Base-by-base conservation (phyloP, 257 asterid species). In the Ilex aquifolium region DNA sequence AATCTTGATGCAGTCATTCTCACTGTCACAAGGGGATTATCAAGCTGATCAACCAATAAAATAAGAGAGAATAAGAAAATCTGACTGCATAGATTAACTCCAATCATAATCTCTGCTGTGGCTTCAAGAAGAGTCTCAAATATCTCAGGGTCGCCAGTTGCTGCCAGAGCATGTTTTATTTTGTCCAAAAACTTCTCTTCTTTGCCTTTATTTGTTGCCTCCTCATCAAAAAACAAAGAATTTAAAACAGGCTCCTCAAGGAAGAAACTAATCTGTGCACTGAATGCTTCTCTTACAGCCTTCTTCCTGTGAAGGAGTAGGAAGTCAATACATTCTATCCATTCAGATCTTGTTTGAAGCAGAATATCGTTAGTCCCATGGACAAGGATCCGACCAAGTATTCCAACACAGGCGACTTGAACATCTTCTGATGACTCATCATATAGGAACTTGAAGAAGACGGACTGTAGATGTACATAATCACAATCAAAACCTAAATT, bases 101-200 rank as follows among this genome's bases (percentile, higher is more conserved):
- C 74, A 69, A 77, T 83, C 96, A 92, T 83, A 67, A 92, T 78
- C 75, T 82, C 76, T 65, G 97, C 91, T 61, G 87, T 73, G 65
- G 88, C 79, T 79, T 92, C 96, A 27, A 92, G 77, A 74, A 92
- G 93, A 61, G 96, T 85, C 78, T 84, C 91, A 61, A 79, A 68
- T 61, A 89, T 77, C 74, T 79, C 76, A 59, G 96, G 95, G 74
- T 92, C 96, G 65, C 82, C 86, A 63, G 85, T 80, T 66, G 82
- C 78, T 39, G 85, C 87, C 63, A 92, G 65, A 75, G 96, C 95
- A 69, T 89, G 88, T 75, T 87, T 92, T 75, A 92, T 77, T 80
- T 78, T 85, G 74, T 83, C 94, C 88, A 92, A 79, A 79, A 92
- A 85, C 67, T 77, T 79, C 79, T 83, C 88, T 72, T 92, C 98